These are phyloP conservation scores for Torrubiellomyces zombiae DNA, from an alignment of 2,329 filamentous ascomycete genomes.

Conservation along the genomic window DNA sequence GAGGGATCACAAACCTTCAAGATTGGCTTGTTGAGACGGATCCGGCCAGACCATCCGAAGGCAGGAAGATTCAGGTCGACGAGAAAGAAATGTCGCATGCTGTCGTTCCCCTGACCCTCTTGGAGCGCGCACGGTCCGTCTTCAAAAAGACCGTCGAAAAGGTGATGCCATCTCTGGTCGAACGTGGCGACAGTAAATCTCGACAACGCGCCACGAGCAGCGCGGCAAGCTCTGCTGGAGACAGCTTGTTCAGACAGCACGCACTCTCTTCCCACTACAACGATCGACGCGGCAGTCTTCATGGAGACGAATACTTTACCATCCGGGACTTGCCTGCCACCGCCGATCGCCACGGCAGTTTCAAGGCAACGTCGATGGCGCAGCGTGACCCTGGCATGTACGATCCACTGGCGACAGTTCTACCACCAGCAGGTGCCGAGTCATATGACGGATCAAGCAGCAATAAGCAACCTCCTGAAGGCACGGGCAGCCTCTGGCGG, in stretches of 20 bases:
- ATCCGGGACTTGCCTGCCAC: constrained; percentile 13
- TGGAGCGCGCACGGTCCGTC: constrained; percentile 69
- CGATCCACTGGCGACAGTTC: constrained; percentile 23
- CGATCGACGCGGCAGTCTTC: constrained; percentile 34
- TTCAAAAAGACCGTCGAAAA: constrained; percentile 52
- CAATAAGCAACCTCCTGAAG: constrained; percentile 8
- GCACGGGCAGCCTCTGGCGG: constrained; percentile 6
- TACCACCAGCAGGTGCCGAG: constrained; percentile 10
- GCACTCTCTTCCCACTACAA: constrained; percentile 36
- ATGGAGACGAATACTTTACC: constrained; percentile 38
- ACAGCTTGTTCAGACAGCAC: constrained; percentile 26
- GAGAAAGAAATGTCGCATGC: constrained; percentile 78
- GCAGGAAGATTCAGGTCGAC: constrained; percentile 81
- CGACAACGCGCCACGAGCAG: constrained; percentile 44
- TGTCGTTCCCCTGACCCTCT: constrained; percentile 74
- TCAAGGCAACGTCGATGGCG: constrained; percentile 10
- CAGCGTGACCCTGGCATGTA: too few species aligned
- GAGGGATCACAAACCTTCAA: constrained; percentile 56
- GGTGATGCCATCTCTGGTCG: constrained; percentile 43
- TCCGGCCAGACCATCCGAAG: constrained; percentile 58
- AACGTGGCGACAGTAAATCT: constrained; percentile 37
- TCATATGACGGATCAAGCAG: background rate
- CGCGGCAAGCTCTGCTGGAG: constrained; percentile 45
- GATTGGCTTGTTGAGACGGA: constrained; percentile 93
- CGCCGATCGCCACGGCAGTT: constrained; percentile 8